Evolutionary conservation across 352 stramenopile species (phyloP).

Genomic region (Pythium scleroteichum): DNA sequence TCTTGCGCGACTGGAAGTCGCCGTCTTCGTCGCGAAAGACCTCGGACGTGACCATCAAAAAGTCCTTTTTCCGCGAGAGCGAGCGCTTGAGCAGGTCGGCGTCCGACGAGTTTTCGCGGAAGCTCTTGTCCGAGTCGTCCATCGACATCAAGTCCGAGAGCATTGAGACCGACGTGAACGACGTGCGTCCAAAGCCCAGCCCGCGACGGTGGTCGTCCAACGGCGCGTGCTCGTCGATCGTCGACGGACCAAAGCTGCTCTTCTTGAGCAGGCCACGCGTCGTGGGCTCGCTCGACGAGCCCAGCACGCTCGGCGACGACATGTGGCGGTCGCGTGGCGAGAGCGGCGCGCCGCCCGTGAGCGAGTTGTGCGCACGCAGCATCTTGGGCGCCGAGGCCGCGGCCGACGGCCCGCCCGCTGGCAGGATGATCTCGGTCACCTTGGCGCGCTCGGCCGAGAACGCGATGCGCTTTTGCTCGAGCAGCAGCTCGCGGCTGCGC

Average conservation of each 20-base stretch:
- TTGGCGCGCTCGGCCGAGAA: slow-evolving; percentile 83
- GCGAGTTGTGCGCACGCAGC: neutral
- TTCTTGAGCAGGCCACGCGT: slow-evolving; percentile 31
- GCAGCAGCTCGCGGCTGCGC: slow-evolving; percentile 70
- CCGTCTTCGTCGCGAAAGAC: slow-evolving; percentile 86
- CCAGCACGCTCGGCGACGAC: slow-evolving; percentile 37
- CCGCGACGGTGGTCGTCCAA: slow-evolving; percentile 36
- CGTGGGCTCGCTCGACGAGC: slow-evolving; percentile 34
- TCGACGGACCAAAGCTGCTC: slow-evolving; percentile 40
- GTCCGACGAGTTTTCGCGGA: slow-evolving; percentile 42
- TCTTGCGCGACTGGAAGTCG: slow-evolving; percentile 87
- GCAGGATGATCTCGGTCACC: slow-evolving; percentile 85
- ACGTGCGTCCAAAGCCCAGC: slow-evolving; percentile 67
- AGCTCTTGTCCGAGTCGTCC: slow-evolving; percentile 22
- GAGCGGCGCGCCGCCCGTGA: neutral
- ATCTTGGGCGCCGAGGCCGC: slow-evolving; percentile 8
- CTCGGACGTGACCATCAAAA: slow-evolving; percentile 89
- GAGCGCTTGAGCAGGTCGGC: slow-evolving; percentile 81
- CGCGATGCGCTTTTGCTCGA: slow-evolving; percentile 87
- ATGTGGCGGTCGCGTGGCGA: slow-evolving; percentile 24
- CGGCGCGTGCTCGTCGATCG: slow-evolving; percentile 23
- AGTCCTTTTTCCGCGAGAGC: slow-evolving; percentile 87
- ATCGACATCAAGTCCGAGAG: slow-evolving; percentile 41
- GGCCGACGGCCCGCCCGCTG: slow-evolving; percentile 41
- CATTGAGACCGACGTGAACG: slow-evolving; percentile 72